Evolutionary conservation across 805 yeast genomes (phyloP), one percentile per base, ranked within the genome.

Genomic region (Kuraishia borneana): DNA sequence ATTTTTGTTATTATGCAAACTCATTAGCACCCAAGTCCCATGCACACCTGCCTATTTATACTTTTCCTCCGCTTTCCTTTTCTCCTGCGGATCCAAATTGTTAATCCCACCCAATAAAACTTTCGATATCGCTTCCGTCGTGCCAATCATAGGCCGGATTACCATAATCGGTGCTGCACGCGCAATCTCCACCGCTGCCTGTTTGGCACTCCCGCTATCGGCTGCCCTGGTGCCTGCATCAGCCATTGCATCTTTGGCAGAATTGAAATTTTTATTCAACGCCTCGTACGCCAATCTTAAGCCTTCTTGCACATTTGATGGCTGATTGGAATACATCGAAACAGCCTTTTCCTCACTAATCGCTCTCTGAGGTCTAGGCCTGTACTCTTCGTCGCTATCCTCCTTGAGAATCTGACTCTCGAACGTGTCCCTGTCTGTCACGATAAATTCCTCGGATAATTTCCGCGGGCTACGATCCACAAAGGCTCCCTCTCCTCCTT

Each of bases 251-350:
- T 71, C 69, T 44, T 67, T 70, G 0, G 95, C 92, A 13, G 77
- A 61, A 12, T 60, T 56, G 26, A 84, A 57, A 45, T 85, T 85
- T 38, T 68, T 65, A 8, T 80, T 88, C 29, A 88, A 52, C 3
- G 94, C 73, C 32, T 61, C 62, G 50, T 79, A 83, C 0, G 96
- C 96, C n/a, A 68, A 65, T 38, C 64, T 67, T 12, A 88, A 50
- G 0, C 97, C 97, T 42, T 78, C 78, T 40, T 69, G 72, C 18
- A 83, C 52, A 36, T 69, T 73, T 9, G 59, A 60, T 0, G 97
- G 97, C 50, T 84, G 96, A 48, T 83, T 74, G 1, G 95, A 84
- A 53, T 87, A 85, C 16, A 82, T 62, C 56, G 94, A 83, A 4
- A 81, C 65, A 9, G 61, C 54, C 36, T 58, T 64, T 36, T 60